These are phyloP conservation scores for Trypanosomatidae sp. DNA, from an alignment of 208 protist species.

Conservation along the genomic window DNA sequence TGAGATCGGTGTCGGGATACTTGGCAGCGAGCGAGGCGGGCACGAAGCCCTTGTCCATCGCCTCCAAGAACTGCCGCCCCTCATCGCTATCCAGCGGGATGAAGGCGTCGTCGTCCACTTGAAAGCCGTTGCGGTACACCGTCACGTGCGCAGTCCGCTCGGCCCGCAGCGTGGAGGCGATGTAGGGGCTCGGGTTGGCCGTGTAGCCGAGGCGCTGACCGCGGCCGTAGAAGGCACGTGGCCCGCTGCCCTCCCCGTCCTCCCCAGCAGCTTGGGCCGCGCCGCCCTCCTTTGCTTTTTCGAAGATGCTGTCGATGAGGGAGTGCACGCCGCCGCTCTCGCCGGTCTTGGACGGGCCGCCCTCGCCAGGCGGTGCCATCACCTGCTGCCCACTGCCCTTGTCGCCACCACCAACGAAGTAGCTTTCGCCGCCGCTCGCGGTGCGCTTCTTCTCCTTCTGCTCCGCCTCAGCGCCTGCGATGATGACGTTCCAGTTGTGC, in stretches of 20 bases:
- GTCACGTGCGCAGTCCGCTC: conserved; percentile 48
- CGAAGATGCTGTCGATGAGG: conserved; percentile 36
- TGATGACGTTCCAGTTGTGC: conserved; percentile 39
- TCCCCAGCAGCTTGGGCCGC: conserved; percentile 9
- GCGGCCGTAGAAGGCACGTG: conserved; percentile 66
- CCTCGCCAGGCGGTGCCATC: conserved; percentile 27
- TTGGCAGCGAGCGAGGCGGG: conserved; percentile 40
- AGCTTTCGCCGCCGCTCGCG: conserved; percentile 8
- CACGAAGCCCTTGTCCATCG: conserved; percentile 63
- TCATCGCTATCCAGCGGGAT: conserved; percentile 49
- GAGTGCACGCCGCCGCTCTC: conserved; percentile 9
- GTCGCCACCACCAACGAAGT: conserved; percentile 60
- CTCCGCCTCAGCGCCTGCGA: conserved; percentile 32
- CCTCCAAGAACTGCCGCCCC: conserved; percentile 43
- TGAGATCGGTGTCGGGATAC: conserved; percentile 69
- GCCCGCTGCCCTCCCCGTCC: conserved; percentile 6
- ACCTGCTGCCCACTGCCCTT: conserved; percentile 60
- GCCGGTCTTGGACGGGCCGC: background rate
- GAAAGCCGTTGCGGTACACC: conserved; percentile 74
- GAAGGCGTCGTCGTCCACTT: conserved; percentile 49
- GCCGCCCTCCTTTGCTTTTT: conserved; percentile 29
- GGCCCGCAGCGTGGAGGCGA: conserved; percentile 50
- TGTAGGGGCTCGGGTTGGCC: conserved; percentile 53
- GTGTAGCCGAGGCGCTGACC: conserved; percentile 83
- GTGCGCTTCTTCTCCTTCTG: conserved; percentile 12